These are phyloP conservation scores for Berberis thunbergii DNA, from an alignment of 164 flowering plant species.

Conservation along the genomic window DNA sequence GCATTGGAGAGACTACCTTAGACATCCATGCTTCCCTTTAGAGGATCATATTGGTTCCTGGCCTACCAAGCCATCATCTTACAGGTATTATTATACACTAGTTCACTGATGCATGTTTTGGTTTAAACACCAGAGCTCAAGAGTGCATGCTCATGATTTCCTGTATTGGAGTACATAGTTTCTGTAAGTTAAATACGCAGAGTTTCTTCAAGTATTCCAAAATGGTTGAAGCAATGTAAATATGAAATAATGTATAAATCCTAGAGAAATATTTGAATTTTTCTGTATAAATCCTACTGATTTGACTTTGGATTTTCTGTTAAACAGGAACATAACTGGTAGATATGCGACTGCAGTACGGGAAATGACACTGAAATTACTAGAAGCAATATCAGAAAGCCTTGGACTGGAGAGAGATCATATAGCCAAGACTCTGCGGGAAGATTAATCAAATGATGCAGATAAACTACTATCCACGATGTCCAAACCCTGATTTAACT, in stretches of 20 bases:
- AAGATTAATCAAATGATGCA: slow-evolving; percentile 70
- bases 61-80: slow-evolving; percentile 40
- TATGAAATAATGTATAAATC: no score
- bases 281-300: not conserved
- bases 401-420: slow-evolving; percentile 38
- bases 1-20: slow-evolving; percentile 59
- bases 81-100: slow-evolving; percentile 16
- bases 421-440: slow-evolving; percentile 28
- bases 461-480: slow-evolving; percentile 65
- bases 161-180: no score
- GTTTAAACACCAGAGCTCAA: no score
- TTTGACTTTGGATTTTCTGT: not conserved
- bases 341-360: slow-evolving; percentile 35
- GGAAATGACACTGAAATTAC: slow-evolving; percentile 28
- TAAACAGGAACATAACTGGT: slow-evolving; percentile 18
- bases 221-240: no score
- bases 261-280: no score
- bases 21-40: slow-evolving; percentile 63
- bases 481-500: slow-evolving; percentile 70
- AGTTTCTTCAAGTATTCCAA: no score
- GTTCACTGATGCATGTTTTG: no score
- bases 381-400: slow-evolving; percentile 63
- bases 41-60: slow-evolving; percentile 41
- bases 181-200: no score
- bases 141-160: no score